Conservation (phyloP, 495 filamentous ascomycete genomes). For the Aspergillus sclerotioniger region DNA sequence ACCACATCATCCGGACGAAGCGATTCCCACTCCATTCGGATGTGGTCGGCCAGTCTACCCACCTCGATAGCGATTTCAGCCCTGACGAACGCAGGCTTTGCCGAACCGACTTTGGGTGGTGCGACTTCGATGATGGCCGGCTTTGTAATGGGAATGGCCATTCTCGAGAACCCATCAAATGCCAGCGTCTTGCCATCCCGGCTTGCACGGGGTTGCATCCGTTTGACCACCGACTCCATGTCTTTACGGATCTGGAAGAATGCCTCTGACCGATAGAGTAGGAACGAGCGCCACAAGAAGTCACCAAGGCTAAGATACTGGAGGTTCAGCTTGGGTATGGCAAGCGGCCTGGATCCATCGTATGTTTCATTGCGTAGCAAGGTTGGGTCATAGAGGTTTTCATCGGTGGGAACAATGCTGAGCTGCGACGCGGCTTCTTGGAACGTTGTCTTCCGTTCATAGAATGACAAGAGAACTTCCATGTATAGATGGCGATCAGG, state of each 20-base stretch:
- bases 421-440: conserved; percentile 72
- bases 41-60: conserved; percentile 66
- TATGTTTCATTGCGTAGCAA: conserved; percentile 84
- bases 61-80: conserved; percentile 90
- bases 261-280: conserved; percentile 84
- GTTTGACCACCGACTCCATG: conserved; percentile 76
- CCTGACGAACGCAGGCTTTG: conserved; percentile 78
- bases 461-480: conserved; percentile 73
- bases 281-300: conserved; percentile 89
- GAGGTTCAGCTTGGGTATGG: conserved; percentile 91
- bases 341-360: conserved; percentile 82
- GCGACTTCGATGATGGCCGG: conserved; percentile 86
- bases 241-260: conserved; percentile 94
- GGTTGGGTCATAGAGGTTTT: conserved; percentile 76
- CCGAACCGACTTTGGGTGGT: conserved; percentile 79
- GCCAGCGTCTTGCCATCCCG: conserved; percentile 58
- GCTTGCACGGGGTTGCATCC: conserved; percentile 67
- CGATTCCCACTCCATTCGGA: conserved; percentile 87
- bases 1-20: conserved; percentile 87
- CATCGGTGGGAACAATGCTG: conserved; percentile 79
- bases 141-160: conserved; percentile 84
- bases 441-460: conserved; percentile 79
- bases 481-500: conserved; percentile 66
- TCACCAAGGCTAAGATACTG: conserved; percentile 95
- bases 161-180: conserved; percentile 85